Conservation (phyloP, 2,329 filamentous ascomycete species). For the Colletotrichum euphorbiae region DNA sequence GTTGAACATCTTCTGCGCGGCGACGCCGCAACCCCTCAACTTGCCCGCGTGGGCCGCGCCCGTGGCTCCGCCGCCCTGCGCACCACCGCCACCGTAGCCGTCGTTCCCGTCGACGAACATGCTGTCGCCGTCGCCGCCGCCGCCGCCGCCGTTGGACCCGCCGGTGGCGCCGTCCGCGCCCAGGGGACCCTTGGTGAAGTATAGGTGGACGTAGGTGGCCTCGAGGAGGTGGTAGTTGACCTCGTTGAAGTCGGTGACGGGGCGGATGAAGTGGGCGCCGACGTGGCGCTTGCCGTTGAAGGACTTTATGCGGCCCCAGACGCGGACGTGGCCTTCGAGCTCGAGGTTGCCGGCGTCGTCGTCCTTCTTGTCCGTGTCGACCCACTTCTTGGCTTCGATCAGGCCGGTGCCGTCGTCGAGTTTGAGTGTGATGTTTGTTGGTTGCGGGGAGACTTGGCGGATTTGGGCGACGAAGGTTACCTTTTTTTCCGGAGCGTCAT, state of each 20-base stretch:
- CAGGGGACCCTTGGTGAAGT: slow-evolving; percentile 78
- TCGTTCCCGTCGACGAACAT: slow-evolving; percentile 68
- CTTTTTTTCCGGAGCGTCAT: slow-evolving; percentile 6
- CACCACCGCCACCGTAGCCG: slow-evolving; percentile 52
- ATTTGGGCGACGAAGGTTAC: slow-evolving; percentile 89
- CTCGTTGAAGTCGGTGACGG: slow-evolving; percentile 89
- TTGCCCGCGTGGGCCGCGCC: slow-evolving; percentile 50
- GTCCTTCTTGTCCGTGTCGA: slow-evolving; percentile 72
- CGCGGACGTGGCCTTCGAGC: slow-evolving; percentile 83
- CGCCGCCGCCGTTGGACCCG: slow-evolving; percentile 50
- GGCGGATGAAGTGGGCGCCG: slow-evolving; percentile 82
- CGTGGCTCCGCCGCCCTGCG: slow-evolving; percentile 51
- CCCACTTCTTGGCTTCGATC: slow-evolving; percentile 92
- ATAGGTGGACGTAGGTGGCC: slow-evolving; percentile 87
- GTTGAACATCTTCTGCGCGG: slow-evolving; percentile 77
- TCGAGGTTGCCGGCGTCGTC: slow-evolving; percentile 66
- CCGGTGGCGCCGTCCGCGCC: slow-evolving; percentile 54
- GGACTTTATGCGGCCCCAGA: slow-evolving; percentile 85
- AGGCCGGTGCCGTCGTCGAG: slow-evolving; percentile 94
- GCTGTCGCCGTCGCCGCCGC: slow-evolving; percentile 55
- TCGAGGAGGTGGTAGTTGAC: slow-evolving; percentile 93
- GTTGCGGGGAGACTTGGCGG: slow-evolving; percentile 84
- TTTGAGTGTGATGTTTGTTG: slow-evolving; percentile 91
- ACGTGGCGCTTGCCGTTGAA: slow-evolving; percentile 89
- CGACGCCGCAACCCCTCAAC: slow-evolving; percentile 61